These are phyloP conservation scores for Kluyveromyces dobzhanskii DNA, from an alignment of 805 yeast genomes.

Conservation along the genomic window DNA sequence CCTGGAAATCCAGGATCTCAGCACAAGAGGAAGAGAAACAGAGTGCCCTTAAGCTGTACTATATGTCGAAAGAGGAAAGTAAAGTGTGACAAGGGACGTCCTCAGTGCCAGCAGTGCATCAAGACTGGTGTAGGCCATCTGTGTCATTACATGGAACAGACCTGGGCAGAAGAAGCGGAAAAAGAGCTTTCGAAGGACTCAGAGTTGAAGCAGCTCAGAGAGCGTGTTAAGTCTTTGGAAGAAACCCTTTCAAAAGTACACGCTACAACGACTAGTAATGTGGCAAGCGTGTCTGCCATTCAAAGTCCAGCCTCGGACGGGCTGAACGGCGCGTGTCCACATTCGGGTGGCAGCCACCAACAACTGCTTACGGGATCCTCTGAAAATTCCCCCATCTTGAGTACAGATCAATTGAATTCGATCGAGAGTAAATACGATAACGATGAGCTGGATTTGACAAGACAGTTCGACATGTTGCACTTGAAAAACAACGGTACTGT, in stretches of 20 bases:
- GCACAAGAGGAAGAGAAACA: slow-evolving; percentile 35
- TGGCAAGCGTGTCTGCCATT: neutral
- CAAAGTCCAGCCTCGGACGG: slow-evolving; percentile 9
- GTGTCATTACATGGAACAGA: slow-evolving; percentile 49
- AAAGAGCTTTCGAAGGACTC: slow-evolving; percentile 38
- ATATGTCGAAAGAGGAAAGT: slow-evolving; percentile 44
- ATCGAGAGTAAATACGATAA: slow-evolving; percentile 19
- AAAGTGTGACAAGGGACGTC: slow-evolving; percentile 42
- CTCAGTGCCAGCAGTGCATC: slow-evolving; percentile 48
- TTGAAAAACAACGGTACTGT: slow-evolving; percentile 35
- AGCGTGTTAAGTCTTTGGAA: slow-evolving; percentile 45
- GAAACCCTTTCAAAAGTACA: slow-evolving; percentile 33
- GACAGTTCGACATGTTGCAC: slow-evolving; percentile 38
- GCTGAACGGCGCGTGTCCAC: too few relatives aligned
- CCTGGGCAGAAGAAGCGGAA: slow-evolving; percentile 49
- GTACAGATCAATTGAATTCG: neutral
- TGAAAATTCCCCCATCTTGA: neutral
- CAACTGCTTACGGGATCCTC: neutral
- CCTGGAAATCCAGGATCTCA: slow-evolving; percentile 1
- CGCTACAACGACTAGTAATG: slow-evolving; percentile 13
- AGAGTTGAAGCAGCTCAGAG: slow-evolving; percentile 46
- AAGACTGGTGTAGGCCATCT: slow-evolving; percentile 51
- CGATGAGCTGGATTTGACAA: slow-evolving; percentile 32
- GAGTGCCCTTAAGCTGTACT: slow-evolving; percentile 40
- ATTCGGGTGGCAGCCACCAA: neutral